These are phyloP conservation scores for Sistotremastrum niveocremeum DNA, from an alignment of 768 basidiomycete genomes.

Conservation along the genomic window DNA sequence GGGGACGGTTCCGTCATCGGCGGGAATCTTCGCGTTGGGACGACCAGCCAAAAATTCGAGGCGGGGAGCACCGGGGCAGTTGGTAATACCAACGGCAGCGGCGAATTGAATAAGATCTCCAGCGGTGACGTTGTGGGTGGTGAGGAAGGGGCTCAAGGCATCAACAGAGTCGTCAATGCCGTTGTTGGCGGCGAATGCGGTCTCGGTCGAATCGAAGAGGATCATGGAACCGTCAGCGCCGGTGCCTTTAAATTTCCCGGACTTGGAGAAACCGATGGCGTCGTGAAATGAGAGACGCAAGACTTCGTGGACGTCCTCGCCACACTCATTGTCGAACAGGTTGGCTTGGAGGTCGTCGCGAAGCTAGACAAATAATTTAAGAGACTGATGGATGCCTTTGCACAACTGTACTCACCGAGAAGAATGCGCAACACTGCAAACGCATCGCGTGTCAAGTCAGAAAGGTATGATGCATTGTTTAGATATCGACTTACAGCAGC, in stretches of 20 bases:
- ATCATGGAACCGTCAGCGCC: slow-evolving; percentile 1
- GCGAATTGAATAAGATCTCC: slow-evolving; percentile 13
- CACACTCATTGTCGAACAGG: slow-evolving; percentile 10
- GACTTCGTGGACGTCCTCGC: not conserved
- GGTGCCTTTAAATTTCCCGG: not conserved
- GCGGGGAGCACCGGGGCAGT: slow-evolving; percentile 14
- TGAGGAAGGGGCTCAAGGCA: slow-evolving; percentile 10
- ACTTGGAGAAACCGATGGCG: slow-evolving; percentile 2
- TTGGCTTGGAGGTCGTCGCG: slow-evolving; percentile 1
- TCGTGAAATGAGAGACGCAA: slow-evolving; percentile 3
- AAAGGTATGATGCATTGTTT: not conserved
- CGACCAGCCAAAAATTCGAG: slow-evolving; percentile 10
- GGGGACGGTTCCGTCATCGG: slow-evolving; percentile 8
- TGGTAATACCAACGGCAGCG: slow-evolving; percentile 10
- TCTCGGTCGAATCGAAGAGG: slow-evolving; percentile 3
- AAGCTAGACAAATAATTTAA: not conserved
- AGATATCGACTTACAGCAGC: not conserved
- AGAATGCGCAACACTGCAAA: slow-evolving; percentile 1
- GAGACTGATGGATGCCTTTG: slow-evolving; percentile 1
- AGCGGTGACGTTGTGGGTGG: slow-evolving; percentile 7
- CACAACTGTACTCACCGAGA: slow-evolving; percentile 1
- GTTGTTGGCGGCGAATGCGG: slow-evolving; percentile 13
- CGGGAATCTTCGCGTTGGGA: slow-evolving; percentile 8
- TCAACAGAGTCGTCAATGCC: slow-evolving; percentile 15
- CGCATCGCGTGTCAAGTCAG: slow-evolving; percentile 1